Base-by-base conservation (phyloP, 306 rosid species). In the Vicia sativa region DNA sequence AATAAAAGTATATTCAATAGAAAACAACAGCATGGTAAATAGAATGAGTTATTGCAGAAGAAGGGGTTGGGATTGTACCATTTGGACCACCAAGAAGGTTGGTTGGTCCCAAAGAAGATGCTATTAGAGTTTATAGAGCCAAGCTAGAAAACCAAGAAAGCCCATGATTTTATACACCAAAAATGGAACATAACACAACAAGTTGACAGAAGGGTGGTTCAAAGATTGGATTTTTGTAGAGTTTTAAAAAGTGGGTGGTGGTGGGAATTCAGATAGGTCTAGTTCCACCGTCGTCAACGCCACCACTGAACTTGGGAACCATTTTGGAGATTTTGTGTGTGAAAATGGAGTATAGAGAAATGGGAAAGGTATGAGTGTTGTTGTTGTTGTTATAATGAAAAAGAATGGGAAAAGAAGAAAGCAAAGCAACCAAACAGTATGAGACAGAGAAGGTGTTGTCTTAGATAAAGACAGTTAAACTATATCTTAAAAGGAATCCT, bases 221-320 rank as follows among this genome's bases (percentile, higher is more conserved):
- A 29, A 67, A 43, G 28, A 37, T 41, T 65, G 18, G 11, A 21
- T 57, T 38, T 60, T 55, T 55, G 6, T 13, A 55, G 52, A 74
- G 70, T 55, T 77, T 49, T 21, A 73, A 39, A 76, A 67, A 23
- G 44, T 34, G 76, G 75, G 81, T 73, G 21, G 25, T 55, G 61
- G 14, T 55, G 61, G 1, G 6, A 28, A 25, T 71, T 84, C 91
- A 87, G 80, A 83, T 70, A 78, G 89, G 84, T 54, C 68, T 65
- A 39, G 82, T 77, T 72, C 79, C 64, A 71, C 69, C 81, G 68
- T 67, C 78, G 7, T 49, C 78, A 55, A 68, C 77, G 42, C 73
- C 78, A 82, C 35, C 52, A 48, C 54, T 73, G 28, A 80, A 44
- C 42, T 82, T 83, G 13, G 70, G 74, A 83, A 82, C 65, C 96